Conservation (phyloP, 2,329 filamentous ascomycete species). For the Diplodia mutila region DNA sequence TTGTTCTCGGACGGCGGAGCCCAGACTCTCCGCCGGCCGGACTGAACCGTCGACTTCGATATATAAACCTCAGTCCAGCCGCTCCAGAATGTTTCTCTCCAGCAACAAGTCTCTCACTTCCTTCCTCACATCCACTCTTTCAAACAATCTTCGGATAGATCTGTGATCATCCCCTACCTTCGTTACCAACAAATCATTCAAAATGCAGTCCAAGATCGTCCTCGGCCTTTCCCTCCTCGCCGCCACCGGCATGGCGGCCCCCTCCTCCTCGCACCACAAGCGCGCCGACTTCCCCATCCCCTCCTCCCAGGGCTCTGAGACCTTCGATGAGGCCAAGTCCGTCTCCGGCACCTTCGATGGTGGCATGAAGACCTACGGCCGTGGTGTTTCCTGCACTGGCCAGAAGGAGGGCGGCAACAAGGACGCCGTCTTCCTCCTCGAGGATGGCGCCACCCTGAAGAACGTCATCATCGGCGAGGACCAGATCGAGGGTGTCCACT, state of each 20-base stretch:
- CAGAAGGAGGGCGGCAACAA: constrained; percentile 51
- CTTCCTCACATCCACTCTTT: constrained; percentile 21
- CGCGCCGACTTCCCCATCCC: constrained; percentile 22
- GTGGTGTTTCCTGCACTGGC: constrained; percentile 32
- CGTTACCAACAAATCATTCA: constrained; percentile 17
- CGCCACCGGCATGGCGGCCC: constrained; percentile 20
- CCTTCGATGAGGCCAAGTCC: constrained; percentile 5
- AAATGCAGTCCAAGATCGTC: constrained; percentile 15
- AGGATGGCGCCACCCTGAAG: constrained; percentile 45
- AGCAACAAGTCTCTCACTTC: constrained; percentile 10
- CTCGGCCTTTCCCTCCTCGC: constrained; percentile 15
- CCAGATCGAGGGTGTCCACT: constrained; percentile 56
- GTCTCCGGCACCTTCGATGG: constrained; percentile 17
- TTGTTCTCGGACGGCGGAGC: constrained; percentile 3
- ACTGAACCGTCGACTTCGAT: not conserved
- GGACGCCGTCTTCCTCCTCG: constrained; percentile 29
- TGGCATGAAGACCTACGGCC: constrained; percentile 20
- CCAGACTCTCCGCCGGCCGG: not conserved
- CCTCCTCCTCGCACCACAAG: not conserved
- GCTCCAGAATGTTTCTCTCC: not conserved
- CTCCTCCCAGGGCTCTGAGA: constrained; percentile 3
- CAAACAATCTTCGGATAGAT: constrained; percentile 14
- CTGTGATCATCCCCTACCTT: constrained; percentile 22
- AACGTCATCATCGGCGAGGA: constrained; percentile 55
- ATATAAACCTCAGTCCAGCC: not conserved